These are phyloP conservation scores for Lippia alba DNA, from an alignment of 305 asterid species.

Conservation along the genomic window DNA sequence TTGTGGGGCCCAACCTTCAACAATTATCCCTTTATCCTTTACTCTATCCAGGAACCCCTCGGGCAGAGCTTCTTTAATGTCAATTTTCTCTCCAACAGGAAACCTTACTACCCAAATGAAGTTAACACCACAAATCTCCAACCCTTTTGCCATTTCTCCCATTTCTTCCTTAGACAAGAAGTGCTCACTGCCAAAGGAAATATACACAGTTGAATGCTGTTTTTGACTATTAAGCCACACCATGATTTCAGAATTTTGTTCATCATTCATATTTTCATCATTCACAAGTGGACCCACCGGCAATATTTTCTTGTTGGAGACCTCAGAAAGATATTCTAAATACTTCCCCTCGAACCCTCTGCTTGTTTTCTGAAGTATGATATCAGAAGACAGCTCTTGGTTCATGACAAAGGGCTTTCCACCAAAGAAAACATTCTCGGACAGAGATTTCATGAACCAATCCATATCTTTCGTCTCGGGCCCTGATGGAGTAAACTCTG, in stretches of 20 bases:
- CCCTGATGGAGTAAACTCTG: not conserved
- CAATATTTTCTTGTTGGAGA: constrained; percentile 21
- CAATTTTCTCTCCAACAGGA: constrained; percentile 15
- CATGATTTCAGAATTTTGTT: constrained; percentile 25
- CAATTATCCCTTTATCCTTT: constrained; percentile 31
- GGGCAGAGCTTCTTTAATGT: constrained; percentile 34
- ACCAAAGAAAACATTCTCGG: too few species aligned
- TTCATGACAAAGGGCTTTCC: not conserved
- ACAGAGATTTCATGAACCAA: too few species aligned
- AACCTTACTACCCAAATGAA: constrained; percentile 45
- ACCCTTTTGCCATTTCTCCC: constrained; percentile 40
- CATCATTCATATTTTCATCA: not conserved
- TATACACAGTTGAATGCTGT: constrained; percentile 31
- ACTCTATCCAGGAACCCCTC: constrained; percentile 47
- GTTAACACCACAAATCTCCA: constrained; percentile 28
- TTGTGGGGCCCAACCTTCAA: constrained; percentile 48
- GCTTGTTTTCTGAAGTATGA: constrained; percentile 19
- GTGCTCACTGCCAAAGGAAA: constrained; percentile 40
- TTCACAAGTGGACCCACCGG: constrained; percentile 31
- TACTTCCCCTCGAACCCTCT: constrained; percentile 30
- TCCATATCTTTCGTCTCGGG: too few species aligned
- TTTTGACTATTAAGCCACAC: constrained; percentile 34
- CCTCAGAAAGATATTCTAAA: constrained; percentile 21
- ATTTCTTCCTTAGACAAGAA: constrained; percentile 33
- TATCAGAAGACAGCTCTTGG: not conserved